Base-by-base conservation (phyloP, 768 basidiomycete species). In the Tricholoma flavovirens region DNA sequence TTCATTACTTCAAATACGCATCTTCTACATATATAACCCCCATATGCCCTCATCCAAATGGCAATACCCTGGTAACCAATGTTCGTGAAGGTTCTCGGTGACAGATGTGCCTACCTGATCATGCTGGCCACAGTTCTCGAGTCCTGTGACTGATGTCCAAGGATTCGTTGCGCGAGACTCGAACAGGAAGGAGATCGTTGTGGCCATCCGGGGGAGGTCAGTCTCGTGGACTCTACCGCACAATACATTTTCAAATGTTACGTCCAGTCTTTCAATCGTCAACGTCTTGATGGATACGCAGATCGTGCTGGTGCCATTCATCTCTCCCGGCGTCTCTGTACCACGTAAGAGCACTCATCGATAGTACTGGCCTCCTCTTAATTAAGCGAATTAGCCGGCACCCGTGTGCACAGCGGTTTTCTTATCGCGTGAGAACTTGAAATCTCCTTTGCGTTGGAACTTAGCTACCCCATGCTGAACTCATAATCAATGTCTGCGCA, bases 1-100 rank as follows among this genome's bases (percentile, higher is more conserved):
- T 79, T 1, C 73, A 76, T 58, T 82, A 82, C 68, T 78, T 80
- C 72, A 79, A 80, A 64, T 82, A 81, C 56, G 77, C 82, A 1
- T 77, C 81, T 10, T 80, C 79, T 5, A 76, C 78, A 3, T 82
- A 82, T 56, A 65, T 59, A 30, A 49, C 67, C 0, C 54, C 30
- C 30, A 7, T 80, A 19, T 83, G 82, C 56, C 74, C 75, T 5
- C 70, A 72, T 11, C 82, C 81, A 1, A 81, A 81, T 60, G 79
- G 80, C 21, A 77, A 78, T 29, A 66, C 68, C 29, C 67, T 77
- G 29, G 75, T 81, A 22, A 49, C 65, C 6, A 65, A 9, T 8
- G 17, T 33, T 29, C 26, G 36, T 55, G 26, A 10, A 29, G 15
- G 29, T 10, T 17, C 4, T 7, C n/a, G 30, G 3, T 49, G 9